Percentiles rank a stretch among this genome's conserved stretches.
Evolutionary conservation across 495 filamentous ascomycete genomes (phyloP).

Genomic region (Pyrenula aspistea): DNA sequence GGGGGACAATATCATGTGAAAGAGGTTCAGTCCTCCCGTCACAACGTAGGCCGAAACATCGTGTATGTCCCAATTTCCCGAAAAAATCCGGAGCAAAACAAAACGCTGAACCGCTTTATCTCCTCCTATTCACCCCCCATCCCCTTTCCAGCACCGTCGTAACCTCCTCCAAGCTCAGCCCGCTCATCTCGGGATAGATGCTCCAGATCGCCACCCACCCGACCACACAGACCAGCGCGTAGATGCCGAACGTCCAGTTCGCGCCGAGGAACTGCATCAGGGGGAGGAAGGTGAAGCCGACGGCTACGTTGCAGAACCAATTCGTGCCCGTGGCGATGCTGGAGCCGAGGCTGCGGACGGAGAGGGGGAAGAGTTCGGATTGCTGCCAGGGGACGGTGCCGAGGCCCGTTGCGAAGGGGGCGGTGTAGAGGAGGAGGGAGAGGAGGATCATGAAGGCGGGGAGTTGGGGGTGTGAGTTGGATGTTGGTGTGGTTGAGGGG

Average conservation of each 20-base stretch:
- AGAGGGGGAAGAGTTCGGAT: constrained; percentile 77
- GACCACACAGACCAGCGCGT: constrained; percentile 53
- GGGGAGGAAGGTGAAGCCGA: constrained; percentile 76
- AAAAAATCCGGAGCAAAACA: too few relatives aligned
- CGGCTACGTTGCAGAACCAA: constrained; percentile 79
- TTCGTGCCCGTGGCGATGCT: constrained; percentile 78
- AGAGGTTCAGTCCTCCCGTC: too few relatives aligned
- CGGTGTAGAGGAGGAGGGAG: constrained; percentile 71
- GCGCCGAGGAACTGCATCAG: constrained; percentile 72
- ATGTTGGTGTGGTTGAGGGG: constrained; percentile 1
- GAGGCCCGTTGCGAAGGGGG: constrained; percentile 75
- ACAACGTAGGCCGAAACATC: too few relatives aligned
- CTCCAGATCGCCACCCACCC: constrained; percentile 56
- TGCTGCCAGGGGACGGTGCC: constrained; percentile 94
- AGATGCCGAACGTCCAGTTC: constrained; percentile 66
- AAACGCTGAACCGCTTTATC: too few relatives aligned
- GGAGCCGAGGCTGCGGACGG: constrained; percentile 70
- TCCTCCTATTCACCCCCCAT: constrained; percentile 56
- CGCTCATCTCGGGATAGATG: constrained; percentile 79
- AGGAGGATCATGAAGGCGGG: constrained; percentile 46
- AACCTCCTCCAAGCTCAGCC: constrained; percentile 71
- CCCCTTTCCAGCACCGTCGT: constrained; percentile 59
- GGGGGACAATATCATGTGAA: too few relatives aligned
- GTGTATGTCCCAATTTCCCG: too few relatives aligned
- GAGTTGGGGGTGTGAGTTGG: constrained; percentile 5